Base-by-base conservation (phyloP, 345 rosid genomes). In the Aquilaria sinensis region DNA sequence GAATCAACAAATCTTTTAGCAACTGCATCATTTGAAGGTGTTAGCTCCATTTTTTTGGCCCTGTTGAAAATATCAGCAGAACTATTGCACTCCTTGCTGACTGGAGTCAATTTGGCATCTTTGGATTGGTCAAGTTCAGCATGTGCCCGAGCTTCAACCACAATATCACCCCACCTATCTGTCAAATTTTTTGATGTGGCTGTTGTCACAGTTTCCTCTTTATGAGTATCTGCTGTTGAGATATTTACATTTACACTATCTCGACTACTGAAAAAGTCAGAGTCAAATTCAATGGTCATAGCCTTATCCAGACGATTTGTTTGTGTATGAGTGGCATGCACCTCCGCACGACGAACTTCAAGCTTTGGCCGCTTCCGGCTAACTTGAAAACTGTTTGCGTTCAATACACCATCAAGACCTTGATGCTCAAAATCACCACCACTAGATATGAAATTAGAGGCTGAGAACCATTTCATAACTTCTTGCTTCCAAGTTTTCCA, bases 401-500 rank as follows among this genome's bases (percentile, higher is more conserved):
- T 64, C 55, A 79, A 74, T 62, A 81, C 63, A 65, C 72, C 77
- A 57, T 74, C 76, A 69, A 65, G 72, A 65, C 69, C 72, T 61
- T 52, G 76, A 43, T 64, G 88, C 63, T 77, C 82, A 11, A 58
- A 30, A 61, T 85, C 83, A 48, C 77, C 82, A 43, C 74, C 75
- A 58, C 43, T 73, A 56, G 81, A 57, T 49, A 65, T 37, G 23
- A 80, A 75, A 37, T 75, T 80, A 62, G 97, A 81, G 34, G 74
- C 77, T 5, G 90, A 83, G 70, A 95, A 91, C 92, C 79, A 83
- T 78, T 85, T 95, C 69, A 80, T 83, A 31, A 85, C 78, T 62
- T 95, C 99, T 52, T 87, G 96, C 82, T 95, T 95, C 98, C 99
- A 95, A 46, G 97, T 85, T 89, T 82, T 91, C 97, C 99, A 87